A percentile compares a stretch with the other conserved stretches of the same genome.
phyloP scores from a whole-genome alignment of 225 moss, liverwort and hornwort genomes.

The Physcomitrellopsis africana region DNA sequence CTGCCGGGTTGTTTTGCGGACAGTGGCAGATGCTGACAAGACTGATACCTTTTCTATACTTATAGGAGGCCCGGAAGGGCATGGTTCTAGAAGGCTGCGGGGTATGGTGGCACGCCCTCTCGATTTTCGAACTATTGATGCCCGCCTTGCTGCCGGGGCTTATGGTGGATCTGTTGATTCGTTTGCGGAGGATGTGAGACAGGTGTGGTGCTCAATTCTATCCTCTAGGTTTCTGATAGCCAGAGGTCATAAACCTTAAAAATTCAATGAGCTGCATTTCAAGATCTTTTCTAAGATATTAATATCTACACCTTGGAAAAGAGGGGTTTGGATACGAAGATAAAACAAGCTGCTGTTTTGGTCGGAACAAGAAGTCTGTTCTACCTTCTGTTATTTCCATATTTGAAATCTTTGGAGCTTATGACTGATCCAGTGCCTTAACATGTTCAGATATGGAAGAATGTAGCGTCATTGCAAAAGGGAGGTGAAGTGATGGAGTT shows the following conservation, averaged over 20 bases:
- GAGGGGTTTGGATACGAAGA: background rate
- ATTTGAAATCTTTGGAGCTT: background rate
- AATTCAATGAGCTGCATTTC: background rate
- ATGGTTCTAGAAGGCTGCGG: conserved; percentile 63
- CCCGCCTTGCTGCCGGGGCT: conserved; percentile 94
- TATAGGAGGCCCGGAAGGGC: conserved; percentile 63
- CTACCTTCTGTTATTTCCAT: background rate
- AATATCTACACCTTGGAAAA: conserved; percentile 12
- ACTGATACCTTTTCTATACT: conserved; percentile 64
- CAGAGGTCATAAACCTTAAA: conserved; percentile 17
- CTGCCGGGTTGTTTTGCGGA: conserved; percentile 70
- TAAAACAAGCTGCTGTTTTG: too few species aligned
- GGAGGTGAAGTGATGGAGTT: conserved; percentile 48
- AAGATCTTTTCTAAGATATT: background rate
- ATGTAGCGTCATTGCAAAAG: conserved; percentile 52
- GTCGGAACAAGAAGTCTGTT: too few species aligned
- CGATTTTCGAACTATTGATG: conserved; percentile 98
- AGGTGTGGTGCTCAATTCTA: conserved; percentile 55
- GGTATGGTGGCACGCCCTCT: conserved; percentile 92
- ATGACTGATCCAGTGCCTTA: background rate
- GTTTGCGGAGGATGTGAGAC: conserved; percentile 94
- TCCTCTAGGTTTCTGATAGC: conserved; percentile 13
- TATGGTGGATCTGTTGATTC: conserved; percentile 88
- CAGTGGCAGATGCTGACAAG: conserved; percentile 69
- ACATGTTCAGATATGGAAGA: conserved; percentile 65